Conservation (phyloP, 441 rosid genomes). For the Aleurites moluccanus region DNA sequence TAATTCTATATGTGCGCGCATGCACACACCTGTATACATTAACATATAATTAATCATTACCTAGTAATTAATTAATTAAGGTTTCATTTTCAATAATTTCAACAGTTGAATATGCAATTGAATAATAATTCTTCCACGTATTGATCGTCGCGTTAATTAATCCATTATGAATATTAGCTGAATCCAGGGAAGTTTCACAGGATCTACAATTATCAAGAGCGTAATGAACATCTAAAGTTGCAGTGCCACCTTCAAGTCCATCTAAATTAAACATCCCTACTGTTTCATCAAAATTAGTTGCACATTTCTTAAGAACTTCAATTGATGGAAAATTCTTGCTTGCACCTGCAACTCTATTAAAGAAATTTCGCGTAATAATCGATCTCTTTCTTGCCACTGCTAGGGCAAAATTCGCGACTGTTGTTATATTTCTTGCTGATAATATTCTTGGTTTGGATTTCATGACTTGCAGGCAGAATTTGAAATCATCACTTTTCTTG, state of each 20-base stretch:
- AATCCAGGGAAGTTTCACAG: background rate
- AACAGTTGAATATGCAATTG: background rate
- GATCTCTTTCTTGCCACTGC: background rate
- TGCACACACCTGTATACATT: too few species aligned
- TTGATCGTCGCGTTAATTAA: background rate
- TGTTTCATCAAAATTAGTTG: background rate
- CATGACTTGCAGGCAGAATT: constrained; percentile 9
- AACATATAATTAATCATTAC: too few species aligned
- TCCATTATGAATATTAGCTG: background rate
- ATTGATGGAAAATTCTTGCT: background rate
- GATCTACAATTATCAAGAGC: background rate
- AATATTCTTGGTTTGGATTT: background rate
- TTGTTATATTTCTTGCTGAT: background rate
- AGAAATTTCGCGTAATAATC: background rate
- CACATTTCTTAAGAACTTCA: background rate
- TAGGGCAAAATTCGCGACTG: background rate
- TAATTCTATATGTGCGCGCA: too few species aligned
- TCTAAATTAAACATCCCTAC: background rate
- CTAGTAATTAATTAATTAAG: background rate
- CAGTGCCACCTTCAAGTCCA: background rate
- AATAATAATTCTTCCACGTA: background rate
- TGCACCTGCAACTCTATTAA: background rate
- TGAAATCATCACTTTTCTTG: background rate
- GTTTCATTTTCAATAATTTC: background rate
- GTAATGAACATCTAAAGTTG: background rate